Evolutionary conservation across 2,329 filamentous ascomycete genomes (phyloP), one percentile per base, ranked within the genome.

Genomic region (Trichoderma sp.): DNA sequence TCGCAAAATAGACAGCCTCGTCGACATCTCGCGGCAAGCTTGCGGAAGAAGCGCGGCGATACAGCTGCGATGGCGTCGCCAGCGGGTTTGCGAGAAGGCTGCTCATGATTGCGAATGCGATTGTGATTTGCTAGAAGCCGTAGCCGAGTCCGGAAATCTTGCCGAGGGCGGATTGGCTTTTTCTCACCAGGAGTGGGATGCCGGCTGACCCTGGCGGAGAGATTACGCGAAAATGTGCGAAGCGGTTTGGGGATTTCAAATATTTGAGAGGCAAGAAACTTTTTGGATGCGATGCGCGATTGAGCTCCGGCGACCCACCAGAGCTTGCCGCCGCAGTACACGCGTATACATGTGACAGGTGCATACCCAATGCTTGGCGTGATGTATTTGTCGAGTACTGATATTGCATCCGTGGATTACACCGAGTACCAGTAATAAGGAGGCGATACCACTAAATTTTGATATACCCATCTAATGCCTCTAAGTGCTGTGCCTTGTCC

Each of bases 21-120:
- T 94, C 93, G 16, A 96, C 86, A 78, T 94, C 91, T 38, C 85
- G 84, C 1, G 94, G 92, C 3, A 95, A 83, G 80, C 87, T 83
- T 84, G 90, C 83, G 85, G 91, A 83, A 75, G 88, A 82, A 78
- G 89, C 81, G 80, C 89, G 85, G 81, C 88, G 82, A 78, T 88
- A 89, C 16, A 97, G 88, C 83, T 96, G 94, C 41, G 90, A 88
- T n/a, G 91, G 86, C 35, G 93, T 93, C 18, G 92, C 93, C 66
- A 96, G 88, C 27, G 93, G 90, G 77, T 96, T 95, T 7, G 89
- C 87, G 79, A 95, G 88, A 79, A 91, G 89, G 35, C 89, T 84
- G 33, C 89, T 84, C 90, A 92, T 92, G 59, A 18, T 50, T 50
- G 50, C 21, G 45, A 7, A 21, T 53, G 56, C 38, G 45, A 45